Evolutionary conservation across 176 grass and related monocot species (phyloP), one percentile per base, ranked within the genome.

Genomic region (Ampelocalamus luodianensis): DNA sequence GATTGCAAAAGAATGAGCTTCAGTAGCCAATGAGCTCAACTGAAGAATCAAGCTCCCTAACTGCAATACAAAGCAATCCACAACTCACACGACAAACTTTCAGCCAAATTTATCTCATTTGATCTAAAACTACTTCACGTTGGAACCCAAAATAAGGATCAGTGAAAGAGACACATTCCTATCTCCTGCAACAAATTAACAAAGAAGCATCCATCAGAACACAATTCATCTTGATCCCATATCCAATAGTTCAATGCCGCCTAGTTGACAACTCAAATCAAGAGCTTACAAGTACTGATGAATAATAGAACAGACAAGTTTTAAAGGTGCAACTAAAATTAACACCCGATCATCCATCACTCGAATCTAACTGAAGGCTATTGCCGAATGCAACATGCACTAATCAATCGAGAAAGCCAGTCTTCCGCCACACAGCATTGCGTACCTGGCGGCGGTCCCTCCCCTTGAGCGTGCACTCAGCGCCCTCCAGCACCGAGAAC

Each of bases 371-470:
- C 39, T 15, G 49, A 61, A 73, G 38, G 43, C 27, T 27, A 76
- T 17, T 46, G 53, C 46, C 53, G 12, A 74, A 39, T 77, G 77
- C 49, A 83, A 77, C 64, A n/a, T 44, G 43, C 58, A 87, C 50
- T 18, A 79, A 63, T 92, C 85, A 99, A 92, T 96, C 90, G n/a
- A 96, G 85, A 83, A 96, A 93, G 18, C 96, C 96, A 6, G 91
- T 96, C 71, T 76, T 92, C 77, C 86, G 80, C 90, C 90, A 96
- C 59, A 99, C 81, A 43, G 91, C 93, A 80, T 99, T 94, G 80
- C 93, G 88, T 81, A 96, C 90, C 81, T 91, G 90, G 69, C 84
- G 89, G 70, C 94, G 93, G 71, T 99, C 96, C 74, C 96, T 88
- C 39, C 96, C 96, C 79, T 99, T 99, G 17, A 96, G 91, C 18